Conservation (phyloP, 768 basidiomycete genomes). For the Agrocybe praecox region DNA sequence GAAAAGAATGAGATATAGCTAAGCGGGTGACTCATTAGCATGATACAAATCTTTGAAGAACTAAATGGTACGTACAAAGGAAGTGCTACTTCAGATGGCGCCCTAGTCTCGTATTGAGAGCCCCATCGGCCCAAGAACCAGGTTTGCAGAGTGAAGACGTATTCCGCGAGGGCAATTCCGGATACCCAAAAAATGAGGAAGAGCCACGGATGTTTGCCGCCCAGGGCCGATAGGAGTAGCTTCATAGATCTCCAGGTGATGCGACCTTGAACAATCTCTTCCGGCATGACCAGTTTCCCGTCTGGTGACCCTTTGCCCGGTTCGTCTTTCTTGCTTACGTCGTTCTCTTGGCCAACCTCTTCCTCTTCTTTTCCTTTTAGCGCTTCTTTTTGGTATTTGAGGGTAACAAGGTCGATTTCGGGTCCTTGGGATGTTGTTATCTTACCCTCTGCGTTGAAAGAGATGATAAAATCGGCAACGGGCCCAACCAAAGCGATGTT, state of each 20-base stretch:
- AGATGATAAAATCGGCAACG: conserved; percentile 58
- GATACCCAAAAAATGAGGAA: conserved; percentile 34
- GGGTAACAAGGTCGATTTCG: conserved; percentile 32
- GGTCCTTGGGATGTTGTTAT: conserved; percentile 50
- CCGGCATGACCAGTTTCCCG: conserved; percentile 50
- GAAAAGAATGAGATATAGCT: background rate
- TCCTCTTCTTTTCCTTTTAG: conserved; percentile 15
- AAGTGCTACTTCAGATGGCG: conserved; percentile 32
- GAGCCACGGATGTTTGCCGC: conserved; percentile 31
- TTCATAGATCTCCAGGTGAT: conserved; percentile 29
- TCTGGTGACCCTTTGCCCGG: conserved; percentile 18
- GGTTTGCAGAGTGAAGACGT: conserved; percentile 30
- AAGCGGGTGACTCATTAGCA: background rate
- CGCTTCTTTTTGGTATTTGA: conserved; percentile 27
- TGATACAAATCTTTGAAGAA: background rate
- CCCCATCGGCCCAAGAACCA: conserved; percentile 51
- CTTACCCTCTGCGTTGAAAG: conserved; percentile 55
- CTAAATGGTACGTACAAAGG: conserved; percentile 30
- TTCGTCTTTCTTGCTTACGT: conserved; percentile 19
- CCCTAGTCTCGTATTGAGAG: conserved; percentile 39
- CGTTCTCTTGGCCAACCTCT: conserved; percentile 26
- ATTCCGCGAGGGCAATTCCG: conserved; percentile 27
- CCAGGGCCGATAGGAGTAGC: conserved; percentile 38
- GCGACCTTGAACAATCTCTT: conserved; percentile 53
- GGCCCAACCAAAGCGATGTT: conserved; percentile 54